Evolutionary conservation across 129 eudicot species (phyloP), one percentile per base, ranked within the genome.

Genomic region (Rutidosis leptorrhynchoides): DNA sequence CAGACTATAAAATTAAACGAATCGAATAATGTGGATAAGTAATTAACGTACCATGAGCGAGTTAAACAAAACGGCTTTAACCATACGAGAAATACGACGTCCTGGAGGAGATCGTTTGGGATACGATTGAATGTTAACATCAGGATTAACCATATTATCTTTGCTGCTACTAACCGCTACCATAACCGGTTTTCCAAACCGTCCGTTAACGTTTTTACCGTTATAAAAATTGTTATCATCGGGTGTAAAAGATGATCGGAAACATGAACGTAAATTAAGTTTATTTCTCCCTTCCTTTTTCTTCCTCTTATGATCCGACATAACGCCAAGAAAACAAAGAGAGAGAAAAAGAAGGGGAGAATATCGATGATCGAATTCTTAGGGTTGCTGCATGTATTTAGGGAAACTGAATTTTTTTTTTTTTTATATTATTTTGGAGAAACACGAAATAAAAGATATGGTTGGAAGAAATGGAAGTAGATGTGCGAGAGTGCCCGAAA

Each of bases 41-140:
- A 51, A 29, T 2, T n/a, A 24, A 71, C 85, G 65, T 56, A 80
- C 85, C 89, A 71, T 52, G 12, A 65, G 32, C 1, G 80, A 16
- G 21, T 74, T 67, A 26, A 83, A 70, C 46, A 80, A 45, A 24
- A 79, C 79, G 37, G 83, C 70, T 61, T 82, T 76, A 20, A 85
- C 37, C 1, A 67, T 26, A 5, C 84, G 77, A 49, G 79, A 57
- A 14, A 82, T 46, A 6, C 83, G 54, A 0, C 80, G 79, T 33
- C 71, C 70, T 54, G 56, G 43, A 64, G 77, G 26, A 35, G 42
- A 35, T 11, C n/a, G 46, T 40, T 40, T 40, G n/a, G 16, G 3
- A 11, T 12, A 11, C 0, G 46, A 40, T 2, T 12, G 16, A 40
- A 2, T 10, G 45, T 37, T 37, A 12, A 12, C 46, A 12, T 11